These are phyloP conservation scores for Porodaedalea pini DNA, from an alignment of 1,284 basidiomycete species.

Conservation along the genomic window DNA sequence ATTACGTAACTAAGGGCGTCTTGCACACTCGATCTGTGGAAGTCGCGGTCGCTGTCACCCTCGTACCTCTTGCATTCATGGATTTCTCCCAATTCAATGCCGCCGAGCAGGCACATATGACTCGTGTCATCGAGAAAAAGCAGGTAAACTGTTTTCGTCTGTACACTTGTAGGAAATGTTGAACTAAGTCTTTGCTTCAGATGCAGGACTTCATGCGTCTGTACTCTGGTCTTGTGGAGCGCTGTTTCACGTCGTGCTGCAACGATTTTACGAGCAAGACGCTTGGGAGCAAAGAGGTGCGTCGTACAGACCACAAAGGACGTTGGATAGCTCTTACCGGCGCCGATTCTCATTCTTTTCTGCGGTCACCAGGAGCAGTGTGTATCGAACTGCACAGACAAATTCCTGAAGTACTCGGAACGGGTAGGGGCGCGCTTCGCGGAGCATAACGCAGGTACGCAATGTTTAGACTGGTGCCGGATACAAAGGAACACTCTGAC, in stretches of 20 bases:
- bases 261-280: conserved; percentile 97
- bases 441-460: conserved; percentile 82
- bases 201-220: conserved; percentile 98
- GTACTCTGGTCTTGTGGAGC: conserved; percentile 94
- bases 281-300: conserved; percentile 89
- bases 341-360: background rate
- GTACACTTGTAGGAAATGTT: background rate
- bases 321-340: too few species aligned
- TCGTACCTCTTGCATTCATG: conserved; percentile 44
- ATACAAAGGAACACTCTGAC: background rate
- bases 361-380: conserved; percentile 56
- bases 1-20: background rate
- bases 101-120: conserved; percentile 89
- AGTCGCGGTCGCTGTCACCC: background rate
- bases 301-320: too few species aligned
- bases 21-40: too few species aligned
- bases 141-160: conserved; percentile 54
- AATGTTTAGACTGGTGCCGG: background rate
- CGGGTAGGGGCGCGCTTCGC: conserved; percentile 90
- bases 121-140: conserved; percentile 88
- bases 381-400: conserved; percentile 78
- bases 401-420: conserved; percentile 97
- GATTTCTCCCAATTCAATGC: conserved; percentile 83
- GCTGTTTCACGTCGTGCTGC: conserved; percentile 92
- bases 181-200: conserved; percentile 39